Conservation (phyloP, 2,329 filamentous ascomycete genomes). For the Diaporthe helianthi region DNA sequence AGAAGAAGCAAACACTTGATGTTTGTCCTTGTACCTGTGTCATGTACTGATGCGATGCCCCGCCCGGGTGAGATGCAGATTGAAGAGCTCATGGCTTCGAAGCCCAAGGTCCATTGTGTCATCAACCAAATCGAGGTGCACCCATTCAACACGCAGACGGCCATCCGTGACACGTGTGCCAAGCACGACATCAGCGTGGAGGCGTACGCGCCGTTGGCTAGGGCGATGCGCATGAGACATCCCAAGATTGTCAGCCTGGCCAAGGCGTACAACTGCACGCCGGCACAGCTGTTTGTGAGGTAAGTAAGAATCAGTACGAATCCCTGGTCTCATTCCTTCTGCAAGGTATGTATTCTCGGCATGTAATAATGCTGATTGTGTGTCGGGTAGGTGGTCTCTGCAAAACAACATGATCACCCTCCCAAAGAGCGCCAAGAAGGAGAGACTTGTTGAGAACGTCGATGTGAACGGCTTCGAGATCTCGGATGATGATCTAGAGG, state of each 20-base stretch:
- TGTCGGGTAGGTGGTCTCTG: conserved; percentile 68
- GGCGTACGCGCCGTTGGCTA: conserved; percentile 80
- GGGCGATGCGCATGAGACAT: conserved; percentile 74
- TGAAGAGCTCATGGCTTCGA: conserved; percentile 70
- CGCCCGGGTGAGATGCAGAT: conserved; percentile 51
- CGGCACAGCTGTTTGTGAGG: conserved; percentile 75
- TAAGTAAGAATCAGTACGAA: conserved; percentile 40
- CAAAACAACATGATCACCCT: conserved; percentile 77
- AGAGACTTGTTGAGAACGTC: conserved; percentile 71
- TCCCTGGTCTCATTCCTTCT: neutral
- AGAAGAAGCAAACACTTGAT: neutral
- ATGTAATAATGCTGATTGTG: neutral
- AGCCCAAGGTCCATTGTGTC: conserved; percentile 67
- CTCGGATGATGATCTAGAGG: conserved; percentile 65
- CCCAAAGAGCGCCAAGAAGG: conserved; percentile 72
- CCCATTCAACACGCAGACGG: conserved; percentile 77
- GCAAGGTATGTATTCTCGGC: too few species aligned
- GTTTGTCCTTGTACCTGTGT: neutral
- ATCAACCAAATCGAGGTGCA: conserved; percentile 86
- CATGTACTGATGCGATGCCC: neutral
- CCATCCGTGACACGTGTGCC: conserved; percentile 71
- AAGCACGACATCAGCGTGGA: conserved; percentile 74
- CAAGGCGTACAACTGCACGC: conserved; percentile 72
- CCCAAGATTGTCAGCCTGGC: conserved; percentile 67
- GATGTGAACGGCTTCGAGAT: conserved; percentile 68